Evolutionary conservation across 1,284 basidiomycete genomes (phyloP).

Genomic region (Leccinum angustisporum): DNA sequence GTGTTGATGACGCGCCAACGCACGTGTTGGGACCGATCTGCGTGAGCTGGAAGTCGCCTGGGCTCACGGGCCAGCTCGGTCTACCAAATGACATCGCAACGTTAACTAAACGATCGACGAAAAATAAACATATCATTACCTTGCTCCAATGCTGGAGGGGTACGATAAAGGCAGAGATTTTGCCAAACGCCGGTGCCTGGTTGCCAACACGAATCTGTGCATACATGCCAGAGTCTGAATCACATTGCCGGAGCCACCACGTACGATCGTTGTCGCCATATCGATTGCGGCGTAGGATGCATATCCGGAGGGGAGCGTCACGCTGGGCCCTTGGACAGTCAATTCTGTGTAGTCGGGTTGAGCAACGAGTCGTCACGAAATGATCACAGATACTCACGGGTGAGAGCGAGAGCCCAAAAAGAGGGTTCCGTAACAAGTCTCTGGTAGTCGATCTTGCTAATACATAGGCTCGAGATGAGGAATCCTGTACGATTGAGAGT

Average conservation of each 20-base stretch:
- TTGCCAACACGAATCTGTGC: conserved; percentile 67
- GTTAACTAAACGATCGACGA: conserved; percentile 56
- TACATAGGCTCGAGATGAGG: conserved; percentile 68
- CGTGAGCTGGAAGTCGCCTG: conserved; percentile 76
- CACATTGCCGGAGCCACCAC: conserved; percentile 65
- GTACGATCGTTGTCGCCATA: conserved; percentile 87
- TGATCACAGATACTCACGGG: conserved; percentile 37
- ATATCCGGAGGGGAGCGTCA: conserved; percentile 48
- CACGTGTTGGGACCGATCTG: conserved; percentile 54
- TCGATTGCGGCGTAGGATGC: conserved; percentile 68
- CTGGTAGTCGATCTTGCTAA: conserved; percentile 78
- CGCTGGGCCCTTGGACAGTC: conserved; percentile 54
- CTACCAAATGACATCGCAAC: conserved; percentile 78
- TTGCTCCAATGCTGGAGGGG: conserved; percentile 18
- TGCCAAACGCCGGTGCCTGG: conserved; percentile 61
- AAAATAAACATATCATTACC: background rate
- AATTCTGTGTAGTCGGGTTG: conserved; percentile 39
- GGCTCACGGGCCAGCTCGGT: conserved; percentile 65
- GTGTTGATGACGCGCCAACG: conserved; percentile 42
- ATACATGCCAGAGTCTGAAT: conserved; percentile 61
- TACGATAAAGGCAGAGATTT: conserved; percentile 77
- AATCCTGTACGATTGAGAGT: conserved; percentile 41
- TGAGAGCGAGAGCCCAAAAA: conserved; percentile 67
- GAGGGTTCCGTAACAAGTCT: conserved; percentile 49
- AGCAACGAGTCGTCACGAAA: background rate